Evolutionary conservation across 805 yeast species (phyloP).

Genomic region (Monosporozyma yasuniensis): DNA sequence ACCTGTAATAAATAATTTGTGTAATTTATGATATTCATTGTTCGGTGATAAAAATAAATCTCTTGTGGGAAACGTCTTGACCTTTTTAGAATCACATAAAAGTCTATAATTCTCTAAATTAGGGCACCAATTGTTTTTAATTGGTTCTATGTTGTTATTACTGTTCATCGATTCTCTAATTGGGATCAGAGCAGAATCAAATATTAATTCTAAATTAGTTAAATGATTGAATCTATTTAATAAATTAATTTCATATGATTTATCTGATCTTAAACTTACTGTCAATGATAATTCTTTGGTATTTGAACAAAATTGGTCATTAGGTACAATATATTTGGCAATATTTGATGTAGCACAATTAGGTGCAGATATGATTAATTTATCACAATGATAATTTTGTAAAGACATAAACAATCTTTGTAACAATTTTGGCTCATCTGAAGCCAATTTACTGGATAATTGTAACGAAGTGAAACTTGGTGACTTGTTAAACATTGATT

Average conservation of each 20-base stretch:
- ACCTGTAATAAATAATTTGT: constrained; percentile 17
- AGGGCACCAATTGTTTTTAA: constrained; percentile 10
- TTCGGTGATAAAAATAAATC: constrained; percentile 6
- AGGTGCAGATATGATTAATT: constrained; percentile 15
- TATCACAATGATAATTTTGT: constrained; percentile 9
- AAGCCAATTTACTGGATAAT: constrained; percentile 14
- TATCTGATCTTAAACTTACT: constrained; percentile 14
- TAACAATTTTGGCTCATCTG: constrained; percentile 19
- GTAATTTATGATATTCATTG: constrained; percentile 5
- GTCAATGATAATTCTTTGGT: constrained; percentile 16
- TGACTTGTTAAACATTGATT: not conserved
- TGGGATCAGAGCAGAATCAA: constrained; percentile 14
- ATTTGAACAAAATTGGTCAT: constrained; percentile 5
- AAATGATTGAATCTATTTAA: constrained; percentile 14
- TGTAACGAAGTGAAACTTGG: constrained; percentile 8
- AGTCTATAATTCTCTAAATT: constrained; percentile 16
- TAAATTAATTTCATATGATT: constrained; percentile 13
- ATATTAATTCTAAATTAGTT: constrained; percentile 16
- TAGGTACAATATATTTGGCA: constrained; percentile 7
- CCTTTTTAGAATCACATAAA: constrained; percentile 17
- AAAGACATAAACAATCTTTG: constrained; percentile 9
- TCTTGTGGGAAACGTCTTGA: constrained; percentile 13
- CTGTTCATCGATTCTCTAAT: not conserved
- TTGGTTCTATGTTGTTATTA: constrained; percentile 2
- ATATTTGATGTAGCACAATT: constrained; percentile 15